A percentile compares a stretch with the other conserved stretches of the same genome.
Evolutionary conservation across 176 grass and related monocot genomes (phyloP).

Genomic region (Alloteropsis semialata): DNA sequence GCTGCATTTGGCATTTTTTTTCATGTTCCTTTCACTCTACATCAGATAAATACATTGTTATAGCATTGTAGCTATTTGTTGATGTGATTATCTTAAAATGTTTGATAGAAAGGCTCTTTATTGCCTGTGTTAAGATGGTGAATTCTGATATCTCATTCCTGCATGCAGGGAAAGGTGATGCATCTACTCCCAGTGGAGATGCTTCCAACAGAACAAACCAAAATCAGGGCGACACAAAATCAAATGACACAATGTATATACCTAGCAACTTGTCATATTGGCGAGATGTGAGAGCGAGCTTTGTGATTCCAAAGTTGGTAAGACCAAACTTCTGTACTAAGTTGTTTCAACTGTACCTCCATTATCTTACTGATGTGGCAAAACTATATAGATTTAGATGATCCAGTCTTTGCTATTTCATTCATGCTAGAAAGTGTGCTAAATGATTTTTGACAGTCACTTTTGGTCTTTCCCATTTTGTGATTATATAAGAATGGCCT

Average conservation of each 20-base stretch:
- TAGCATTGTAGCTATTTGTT: background rate
- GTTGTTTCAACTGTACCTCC: background rate
- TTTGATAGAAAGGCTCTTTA: background rate
- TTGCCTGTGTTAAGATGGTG: background rate
- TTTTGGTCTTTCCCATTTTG: background rate
- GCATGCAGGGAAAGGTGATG: slow-evolving; percentile 61
- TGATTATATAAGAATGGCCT: background rate
- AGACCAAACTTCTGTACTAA: slow-evolving; percentile 12
- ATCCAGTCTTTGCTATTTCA: background rate
- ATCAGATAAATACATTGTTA: background rate
- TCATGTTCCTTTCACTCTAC: background rate
- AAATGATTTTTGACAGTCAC: background rate
- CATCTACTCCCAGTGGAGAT: slow-evolving; percentile 67
- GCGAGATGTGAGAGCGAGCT: slow-evolving; percentile 91
- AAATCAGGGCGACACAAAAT: slow-evolving; percentile 45
- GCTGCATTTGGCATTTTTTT: background rate
- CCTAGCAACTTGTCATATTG: slow-evolving; percentile 62
- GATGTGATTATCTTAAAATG: background rate
- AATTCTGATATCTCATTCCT: slow-evolving; percentile 12
- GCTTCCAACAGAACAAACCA: slow-evolving; percentile 28
- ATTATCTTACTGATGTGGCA: background rate
- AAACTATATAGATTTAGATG: background rate
- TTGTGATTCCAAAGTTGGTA: slow-evolving; percentile 67
- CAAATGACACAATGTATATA: slow-evolving; percentile 36
- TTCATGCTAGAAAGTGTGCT: background rate